A percentile compares a stretch with the other conserved stretches of the same genome.
Evolutionary conservation across 768 basidiomycete genomes (phyloP).

Genomic region (Obba rivulosa): DNA sequence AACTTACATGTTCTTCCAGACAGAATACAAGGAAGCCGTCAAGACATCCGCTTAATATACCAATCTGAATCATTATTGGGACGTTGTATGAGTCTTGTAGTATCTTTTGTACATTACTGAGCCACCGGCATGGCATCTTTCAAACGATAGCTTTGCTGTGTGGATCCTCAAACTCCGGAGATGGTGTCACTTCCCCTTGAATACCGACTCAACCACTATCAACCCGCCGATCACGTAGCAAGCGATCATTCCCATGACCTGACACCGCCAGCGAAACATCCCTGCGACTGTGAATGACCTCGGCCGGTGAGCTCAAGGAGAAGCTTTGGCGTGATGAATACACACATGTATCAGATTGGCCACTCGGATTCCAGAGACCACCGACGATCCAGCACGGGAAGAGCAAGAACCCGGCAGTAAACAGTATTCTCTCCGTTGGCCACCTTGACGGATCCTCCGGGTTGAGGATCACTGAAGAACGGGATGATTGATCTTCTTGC

Average conservation of each 20-base stretch:
- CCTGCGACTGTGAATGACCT: slow-evolving; percentile 10
- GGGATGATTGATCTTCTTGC: no score
- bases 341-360: slow-evolving; percentile 14
- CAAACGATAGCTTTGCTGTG: no score
- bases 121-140: background rate
- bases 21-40: slow-evolving; percentile 24
- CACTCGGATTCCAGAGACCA: slow-evolving; percentile 8
- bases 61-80: slow-evolving; percentile 5
- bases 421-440: slow-evolving; percentile 14
- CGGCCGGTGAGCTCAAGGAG: background rate
- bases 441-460: slow-evolving; percentile 8
- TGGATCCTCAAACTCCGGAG: no score
- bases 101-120: slow-evolving; percentile 1
- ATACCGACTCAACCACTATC: slow-evolving; percentile 12
- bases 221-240: slow-evolving; percentile 10
- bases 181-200: slow-evolving; percentile 6
- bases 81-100: slow-evolving; percentile 6
- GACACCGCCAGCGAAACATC: slow-evolving; percentile 15
- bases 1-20: slow-evolving; percentile 3
- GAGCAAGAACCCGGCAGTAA: slow-evolving; percentile 12
- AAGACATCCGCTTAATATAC: slow-evolving; percentile 23
- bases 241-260: slow-evolving; percentile 12
- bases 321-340: background rate
- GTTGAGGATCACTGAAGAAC: no score
- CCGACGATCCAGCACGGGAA: slow-evolving; percentile 16